Evolutionary conservation across 495 filamentous ascomycete species (phyloP).

Genomic region (Rhypophila decipiens): DNA sequence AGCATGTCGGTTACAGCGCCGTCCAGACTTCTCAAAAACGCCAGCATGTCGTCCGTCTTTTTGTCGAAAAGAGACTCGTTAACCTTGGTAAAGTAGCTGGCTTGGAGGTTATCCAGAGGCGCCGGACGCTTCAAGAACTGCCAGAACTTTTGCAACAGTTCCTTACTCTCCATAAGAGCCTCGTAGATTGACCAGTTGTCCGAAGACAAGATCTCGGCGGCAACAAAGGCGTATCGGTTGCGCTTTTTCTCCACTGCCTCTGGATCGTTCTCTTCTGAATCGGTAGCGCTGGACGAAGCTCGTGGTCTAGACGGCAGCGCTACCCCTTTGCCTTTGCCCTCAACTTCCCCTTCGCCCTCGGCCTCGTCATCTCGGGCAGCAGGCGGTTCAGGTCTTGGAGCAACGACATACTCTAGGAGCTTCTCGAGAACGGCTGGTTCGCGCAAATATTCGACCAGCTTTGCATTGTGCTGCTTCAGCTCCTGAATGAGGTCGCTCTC

Average conservation of each 20-base stretch:
- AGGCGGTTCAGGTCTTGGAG: slow-evolving; percentile 57
- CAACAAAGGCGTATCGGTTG: slow-evolving; percentile 83
- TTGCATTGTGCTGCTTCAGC: slow-evolving; percentile 95
- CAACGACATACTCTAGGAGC: slow-evolving; percentile 85
- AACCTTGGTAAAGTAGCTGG: slow-evolving; percentile 97
- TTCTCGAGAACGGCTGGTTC: slow-evolving; percentile 80
- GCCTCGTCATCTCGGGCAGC: slow-evolving; percentile 54
- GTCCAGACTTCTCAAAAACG: slow-evolving; percentile 75
- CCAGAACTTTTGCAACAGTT: slow-evolving; percentile 80
- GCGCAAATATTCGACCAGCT: slow-evolving; percentile 92
- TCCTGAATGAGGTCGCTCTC: slow-evolving; percentile 95
- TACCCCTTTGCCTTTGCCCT: slow-evolving; percentile 43
- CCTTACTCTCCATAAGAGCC: slow-evolving; percentile 77
- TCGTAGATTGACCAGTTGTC: slow-evolving; percentile 96
- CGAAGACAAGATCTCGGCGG: slow-evolving; percentile 88
- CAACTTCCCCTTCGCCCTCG: slow-evolving; percentile 47
- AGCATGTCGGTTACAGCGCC: slow-evolving; percentile 78
- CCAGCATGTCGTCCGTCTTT: slow-evolving; percentile 95
- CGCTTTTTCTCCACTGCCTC: slow-evolving; percentile 80
- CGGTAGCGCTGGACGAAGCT: slow-evolving; percentile 33
- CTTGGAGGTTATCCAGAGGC: slow-evolving; percentile 85
- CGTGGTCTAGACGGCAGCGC: slow-evolving; percentile 39
- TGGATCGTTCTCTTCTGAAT: slow-evolving; percentile 35
- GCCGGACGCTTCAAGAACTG: slow-evolving; percentile 71
- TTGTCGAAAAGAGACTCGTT: slow-evolving; percentile 94